phyloP scores from a whole-genome alignment of 345 rosid species.

The Eucalyptus melliodora region DNA sequence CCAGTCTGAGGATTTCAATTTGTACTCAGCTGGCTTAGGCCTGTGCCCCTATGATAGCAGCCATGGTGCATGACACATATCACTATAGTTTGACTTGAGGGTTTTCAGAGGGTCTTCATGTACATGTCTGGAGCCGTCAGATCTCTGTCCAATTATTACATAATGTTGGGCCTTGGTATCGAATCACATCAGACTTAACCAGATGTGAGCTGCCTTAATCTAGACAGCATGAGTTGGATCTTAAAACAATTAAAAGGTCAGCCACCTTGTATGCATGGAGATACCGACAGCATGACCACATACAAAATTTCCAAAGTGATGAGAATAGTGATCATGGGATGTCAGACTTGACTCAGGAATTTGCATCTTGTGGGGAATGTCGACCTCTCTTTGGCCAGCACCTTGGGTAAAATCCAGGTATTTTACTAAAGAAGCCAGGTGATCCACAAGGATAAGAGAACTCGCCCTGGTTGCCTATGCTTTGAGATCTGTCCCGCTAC shows the following conservation, averaged over 20 bases:
- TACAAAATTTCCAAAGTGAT: not conserved
- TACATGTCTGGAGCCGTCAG: not conserved
- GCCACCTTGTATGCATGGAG: not conserved
- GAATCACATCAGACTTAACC: not conserved
- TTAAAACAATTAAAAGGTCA: not conserved
- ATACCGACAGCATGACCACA: not conserved
- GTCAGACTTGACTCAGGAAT: not conserved
- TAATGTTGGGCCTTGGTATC: not conserved
- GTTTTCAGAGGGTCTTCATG: not conserved
- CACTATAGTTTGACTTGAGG: not conserved
- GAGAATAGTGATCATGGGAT: not conserved
- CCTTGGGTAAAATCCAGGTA: not conserved
- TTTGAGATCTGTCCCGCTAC: not conserved
- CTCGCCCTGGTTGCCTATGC: not conserved
- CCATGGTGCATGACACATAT: not conserved
- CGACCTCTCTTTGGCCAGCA: not conserved
- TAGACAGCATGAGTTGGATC: not conserved
- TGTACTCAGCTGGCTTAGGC: not conserved
- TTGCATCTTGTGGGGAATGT: not conserved
- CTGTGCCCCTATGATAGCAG: not conserved
- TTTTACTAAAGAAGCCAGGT: not conserved
- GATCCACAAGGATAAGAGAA: not conserved
- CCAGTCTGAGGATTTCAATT: not conserved
- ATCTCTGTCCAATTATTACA: not conserved
- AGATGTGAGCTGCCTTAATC: not conserved